These are phyloP conservation scores for Diaporthe velutina DNA, from an alignment of 2,329 filamentous ascomycete species.

Conservation along the genomic window DNA sequence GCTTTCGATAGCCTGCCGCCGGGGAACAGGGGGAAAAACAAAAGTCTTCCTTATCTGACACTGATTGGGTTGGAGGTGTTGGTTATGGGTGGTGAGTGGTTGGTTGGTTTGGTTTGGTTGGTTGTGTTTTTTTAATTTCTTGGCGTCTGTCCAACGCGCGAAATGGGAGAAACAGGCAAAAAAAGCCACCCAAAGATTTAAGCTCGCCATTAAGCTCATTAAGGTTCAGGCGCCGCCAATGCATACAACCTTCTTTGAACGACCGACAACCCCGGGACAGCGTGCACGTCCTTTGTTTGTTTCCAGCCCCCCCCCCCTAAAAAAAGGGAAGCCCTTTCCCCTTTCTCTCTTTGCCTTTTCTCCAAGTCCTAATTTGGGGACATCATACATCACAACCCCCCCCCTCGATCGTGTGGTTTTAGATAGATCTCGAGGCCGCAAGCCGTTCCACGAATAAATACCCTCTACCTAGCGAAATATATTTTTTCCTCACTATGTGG, in stretches of 20 bases:
- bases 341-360: neutral
- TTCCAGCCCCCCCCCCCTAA: neutral
- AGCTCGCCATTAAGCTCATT: constrained; percentile 40
- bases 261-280: constrained; percentile 22
- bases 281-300: constrained; percentile 34
- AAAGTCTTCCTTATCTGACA: neutral
- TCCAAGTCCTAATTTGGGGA: constrained; percentile 30
- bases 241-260: constrained; percentile 39
- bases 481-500: neutral
- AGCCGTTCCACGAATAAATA: constrained; percentile 16
- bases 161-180: neutral
- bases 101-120: neutral
- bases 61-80: neutral
- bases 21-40: neutral
- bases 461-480: constrained; percentile 3
- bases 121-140: neutral
- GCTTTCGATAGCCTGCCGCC: neutral
- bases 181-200: constrained; percentile 32
- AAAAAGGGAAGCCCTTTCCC: neutral
- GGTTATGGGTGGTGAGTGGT: neutral
- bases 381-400: neutral
- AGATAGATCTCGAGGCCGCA: constrained; percentile 27
- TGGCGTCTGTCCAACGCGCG: neutral
- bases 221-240: constrained; percentile 39
- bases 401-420: neutral